Base-by-base conservation (phyloP, 2,329 filamentous ascomycete species). In the Aureobasidium pullulans region DNA sequence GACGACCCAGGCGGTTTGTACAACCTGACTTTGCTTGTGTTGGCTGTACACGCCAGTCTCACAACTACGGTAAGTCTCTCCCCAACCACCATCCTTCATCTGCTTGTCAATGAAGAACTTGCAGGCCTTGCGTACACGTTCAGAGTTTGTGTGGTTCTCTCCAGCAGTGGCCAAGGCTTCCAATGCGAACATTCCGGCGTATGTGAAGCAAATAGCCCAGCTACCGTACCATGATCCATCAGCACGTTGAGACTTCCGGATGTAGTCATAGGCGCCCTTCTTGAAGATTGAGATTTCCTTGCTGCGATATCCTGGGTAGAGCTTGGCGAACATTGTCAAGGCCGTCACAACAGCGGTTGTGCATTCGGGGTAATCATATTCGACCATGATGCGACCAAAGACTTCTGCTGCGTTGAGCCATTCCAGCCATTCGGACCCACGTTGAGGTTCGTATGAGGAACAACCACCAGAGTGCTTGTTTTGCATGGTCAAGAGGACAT, bases 191-290 rank as follows among this genome's bases (percentile, higher is more conserved):
- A 97, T 95, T 64, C 85, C 89, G 0, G 92, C 94, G 70, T 99
- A 99, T 0, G 92, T 96, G 73, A 96, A 99, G 76, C 94, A 99
- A 67, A 99, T 95, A 56, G 90, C 94, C 94, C 94, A 99, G 70
- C 85, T 91, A 47, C 94, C 94, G 70, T 99, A 97, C 94, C 94
- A 99, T 62, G 87, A 88, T n/a, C 94, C 94, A 66, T 97, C 90
- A 0, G 80, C 72, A 2, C 83, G 79, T 73, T 97, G 94, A 3
- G 85, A 83, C 1, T 80, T 80, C 69, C 91, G 89, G 73, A 99
- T 96, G 77, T 91, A 97, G 52, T 79, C 76, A 1, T 96, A 84
- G 0, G 92, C 91, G 39, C 86, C 81, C 19, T 77, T 76, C 64
- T 94, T 87, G 67, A 94, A 90, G 0, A 70, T 71, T 8, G 82